These are phyloP conservation scores for Elsinoe ampelina DNA, from an alignment of 2,329 filamentous ascomycete genomes.

Conservation along the genomic window DNA sequence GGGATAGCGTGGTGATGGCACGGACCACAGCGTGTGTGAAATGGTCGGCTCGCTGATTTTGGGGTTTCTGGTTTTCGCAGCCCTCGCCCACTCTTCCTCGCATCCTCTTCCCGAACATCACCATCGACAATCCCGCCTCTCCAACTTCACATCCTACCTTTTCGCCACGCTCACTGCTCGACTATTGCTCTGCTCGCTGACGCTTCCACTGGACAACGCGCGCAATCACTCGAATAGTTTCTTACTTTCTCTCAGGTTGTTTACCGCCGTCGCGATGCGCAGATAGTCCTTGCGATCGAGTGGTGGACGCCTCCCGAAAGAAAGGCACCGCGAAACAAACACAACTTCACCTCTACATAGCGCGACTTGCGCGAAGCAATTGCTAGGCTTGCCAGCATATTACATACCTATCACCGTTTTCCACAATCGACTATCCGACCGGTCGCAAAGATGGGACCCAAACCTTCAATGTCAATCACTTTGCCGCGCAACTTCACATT, in stretches of 20 bases:
- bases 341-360: not conserved
- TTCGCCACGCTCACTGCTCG: not conserved
- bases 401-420: not conserved
- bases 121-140: not conserved
- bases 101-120: not conserved
- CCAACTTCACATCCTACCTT: not conserved
- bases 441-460: conserved; percentile 25
- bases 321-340: not conserved
- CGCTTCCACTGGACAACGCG: not conserved
- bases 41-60: conserved; percentile 1
- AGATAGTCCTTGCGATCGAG: conserved; percentile 7
- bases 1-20: not conserved
- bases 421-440: not conserved
- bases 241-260: conserved; percentile 4
- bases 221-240: not conserved
- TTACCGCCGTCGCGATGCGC: conserved; percentile 9
- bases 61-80: not conserved
- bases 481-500: conserved; percentile 43
- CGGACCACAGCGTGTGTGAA: not conserved
- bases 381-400: not conserved
- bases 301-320: not conserved
- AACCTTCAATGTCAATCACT: conserved; percentile 40
- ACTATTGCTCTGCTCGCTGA: not conserved
- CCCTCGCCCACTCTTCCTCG: conserved; percentile 9
- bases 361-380: not conserved